These are phyloP conservation scores for Chlorella vulgaris DNA, from an alignment of 139 green algal genomes.

Conservation along the genomic window DNA sequence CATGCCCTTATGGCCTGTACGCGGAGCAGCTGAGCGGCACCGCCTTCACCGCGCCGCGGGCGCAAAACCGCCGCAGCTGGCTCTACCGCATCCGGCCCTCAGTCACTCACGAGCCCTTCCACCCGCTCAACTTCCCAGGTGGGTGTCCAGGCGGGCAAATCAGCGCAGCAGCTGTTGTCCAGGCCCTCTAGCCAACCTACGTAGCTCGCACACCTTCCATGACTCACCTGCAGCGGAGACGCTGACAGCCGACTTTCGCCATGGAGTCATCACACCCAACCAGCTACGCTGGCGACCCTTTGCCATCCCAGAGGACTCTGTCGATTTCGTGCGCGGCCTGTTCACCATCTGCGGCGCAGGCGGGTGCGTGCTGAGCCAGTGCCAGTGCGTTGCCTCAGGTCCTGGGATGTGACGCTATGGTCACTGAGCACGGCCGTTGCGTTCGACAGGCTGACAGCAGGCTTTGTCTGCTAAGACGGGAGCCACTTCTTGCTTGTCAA, in stretches of 20 bases:
- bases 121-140: slow-evolving; percentile 69
- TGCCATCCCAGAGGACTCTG: slow-evolving; percentile 57
- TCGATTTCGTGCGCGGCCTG: slow-evolving; percentile 88
- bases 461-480: too few relatives aligned
- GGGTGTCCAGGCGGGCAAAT: background rate
- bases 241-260: slow-evolving; percentile 65
- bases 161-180: background rate
- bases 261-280: slow-evolving; percentile 81
- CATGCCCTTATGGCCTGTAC: slow-evolving; percentile 90
- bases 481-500: too few relatives aligned
- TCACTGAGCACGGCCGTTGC: too few relatives aligned
- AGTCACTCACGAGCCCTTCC: slow-evolving; percentile 85
- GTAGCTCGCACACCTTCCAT: too few relatives aligned
- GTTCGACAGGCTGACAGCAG: too few relatives aligned
- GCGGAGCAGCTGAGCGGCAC: slow-evolving; percentile 93
- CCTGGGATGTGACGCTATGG: too few relatives aligned
- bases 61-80: slow-evolving; percentile 80
- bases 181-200: too few relatives aligned
- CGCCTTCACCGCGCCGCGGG: slow-evolving; percentile 90
- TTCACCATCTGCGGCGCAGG: slow-evolving; percentile 87
- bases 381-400: too few relatives aligned
- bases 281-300: slow-evolving; percentile 91
- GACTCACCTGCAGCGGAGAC: slow-evolving; percentile 41
- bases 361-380: slow-evolving; percentile 52
- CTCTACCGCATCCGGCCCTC: slow-evolving; percentile 92